Percentiles rank a stretch among this genome's conserved stretches.
Conservation (phyloP, 345 rosid species). For the Viola odorata region DNA sequence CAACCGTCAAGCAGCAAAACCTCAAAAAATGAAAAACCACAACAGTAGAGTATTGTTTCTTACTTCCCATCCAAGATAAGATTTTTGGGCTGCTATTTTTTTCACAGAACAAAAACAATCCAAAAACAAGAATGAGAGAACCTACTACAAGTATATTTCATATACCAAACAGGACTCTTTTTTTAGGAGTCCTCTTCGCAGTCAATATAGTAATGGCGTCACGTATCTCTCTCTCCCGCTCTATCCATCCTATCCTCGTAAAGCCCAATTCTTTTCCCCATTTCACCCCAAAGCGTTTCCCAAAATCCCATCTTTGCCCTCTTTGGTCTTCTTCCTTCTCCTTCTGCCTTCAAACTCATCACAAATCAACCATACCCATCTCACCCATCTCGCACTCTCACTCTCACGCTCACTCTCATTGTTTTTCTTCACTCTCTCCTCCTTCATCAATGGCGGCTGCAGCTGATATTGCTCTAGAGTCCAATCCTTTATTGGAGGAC, state of each 20-base stretch:
- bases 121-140: too few relatives aligned
- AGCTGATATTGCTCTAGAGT: conserved; percentile 17
- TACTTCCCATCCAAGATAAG: too few relatives aligned
- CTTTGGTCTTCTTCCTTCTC: conserved; percentile 52
- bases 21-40: too few relatives aligned
- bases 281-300: conserved; percentile 22
- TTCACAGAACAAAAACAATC: too few relatives aligned
- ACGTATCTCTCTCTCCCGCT: conserved; percentile 38
- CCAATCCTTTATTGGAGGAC: conserved; percentile 67
- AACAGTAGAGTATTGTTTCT: too few relatives aligned
- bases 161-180: background rate
- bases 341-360: conserved; percentile 27
- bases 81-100: too few relatives aligned
- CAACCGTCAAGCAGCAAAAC: too few relatives aligned
- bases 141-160: background rate
- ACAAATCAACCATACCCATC: conserved; percentile 19
- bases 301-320: conserved; percentile 38
- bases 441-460: conserved; percentile 35
- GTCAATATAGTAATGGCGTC: conserved; percentile 27
- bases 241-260: conserved; percentile 23
- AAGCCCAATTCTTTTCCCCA: conserved; percentile 23
- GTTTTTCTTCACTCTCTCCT: conserved; percentile 19
- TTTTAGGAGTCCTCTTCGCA: background rate
- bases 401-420: conserved; percentile 8
- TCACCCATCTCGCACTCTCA: conserved; percentile 7